Evolutionary conservation across 805 yeast genomes (phyloP).

Genomic region (Ogataea pini): DNA sequence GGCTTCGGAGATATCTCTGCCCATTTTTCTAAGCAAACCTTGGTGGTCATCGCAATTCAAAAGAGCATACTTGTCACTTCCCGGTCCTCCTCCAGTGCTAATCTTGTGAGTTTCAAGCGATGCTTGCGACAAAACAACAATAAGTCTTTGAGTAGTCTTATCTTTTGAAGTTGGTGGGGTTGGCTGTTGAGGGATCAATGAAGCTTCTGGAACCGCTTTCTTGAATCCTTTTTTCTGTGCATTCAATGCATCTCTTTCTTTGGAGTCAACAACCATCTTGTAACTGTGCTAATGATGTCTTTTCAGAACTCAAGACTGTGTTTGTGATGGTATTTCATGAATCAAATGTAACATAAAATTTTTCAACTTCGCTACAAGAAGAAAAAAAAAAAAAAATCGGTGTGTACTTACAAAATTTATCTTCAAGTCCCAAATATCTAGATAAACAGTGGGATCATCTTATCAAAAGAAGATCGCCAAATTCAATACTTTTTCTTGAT

Average conservation of each 20-base stretch:
- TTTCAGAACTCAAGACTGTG: not conserved
- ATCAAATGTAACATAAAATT: slow-evolving; percentile 9
- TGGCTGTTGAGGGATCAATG: slow-evolving; percentile 87
- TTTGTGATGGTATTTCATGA: not conserved
- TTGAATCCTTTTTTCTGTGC: slow-evolving; percentile 26
- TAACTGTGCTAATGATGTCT: not conserved
- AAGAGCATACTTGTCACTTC: slow-evolving; percentile 89
- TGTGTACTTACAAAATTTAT: slow-evolving; percentile 7
- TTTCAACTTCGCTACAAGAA: slow-evolving; percentile 5
- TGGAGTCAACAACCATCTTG: slow-evolving; percentile 48
- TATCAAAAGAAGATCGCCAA: not conserved
- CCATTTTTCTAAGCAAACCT: slow-evolving; percentile 92
- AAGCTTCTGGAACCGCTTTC: slow-evolving; percentile 48
- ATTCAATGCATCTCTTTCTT: slow-evolving; percentile 45
- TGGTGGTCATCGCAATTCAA: slow-evolving; percentile 98
- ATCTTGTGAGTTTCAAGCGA: slow-evolving; percentile 93
- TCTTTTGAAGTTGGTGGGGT: slow-evolving; percentile 78
- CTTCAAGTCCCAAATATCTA: no score
- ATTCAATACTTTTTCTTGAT: no score
- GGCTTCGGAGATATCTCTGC: slow-evolving; percentile 95
- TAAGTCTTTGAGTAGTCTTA: slow-evolving; percentile 79
- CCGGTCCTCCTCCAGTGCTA: slow-evolving; percentile 66
- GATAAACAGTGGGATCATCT: not conserved
- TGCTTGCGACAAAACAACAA: slow-evolving; percentile 95
- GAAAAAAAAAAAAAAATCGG: slow-evolving; percentile 3